A percentile compares a stretch with the other conserved stretches of the same genome.
phyloP scores from a whole-genome alignment of 345 rosid species.

The thale cress (Arabidopsis thaliana) region DNA sequence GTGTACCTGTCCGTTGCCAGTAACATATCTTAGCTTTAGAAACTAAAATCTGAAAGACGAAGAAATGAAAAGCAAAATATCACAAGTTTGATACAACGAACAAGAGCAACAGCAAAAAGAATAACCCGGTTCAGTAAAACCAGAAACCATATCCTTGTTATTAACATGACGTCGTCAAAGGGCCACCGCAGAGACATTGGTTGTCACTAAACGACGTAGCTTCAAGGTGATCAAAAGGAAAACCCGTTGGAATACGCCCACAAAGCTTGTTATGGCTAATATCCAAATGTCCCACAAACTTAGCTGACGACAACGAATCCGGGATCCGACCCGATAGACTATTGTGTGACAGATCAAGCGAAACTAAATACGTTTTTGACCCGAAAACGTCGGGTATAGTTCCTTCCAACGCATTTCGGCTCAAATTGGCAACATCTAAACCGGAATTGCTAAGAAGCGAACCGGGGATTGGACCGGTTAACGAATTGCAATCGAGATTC shows the following conservation, averaged over 20 bases:
- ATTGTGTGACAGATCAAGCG: slow-evolving; percentile 78
- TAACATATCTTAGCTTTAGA: slow-evolving; percentile 19
- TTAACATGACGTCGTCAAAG: slow-evolving; percentile 71
- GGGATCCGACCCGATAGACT: slow-evolving; percentile 73
- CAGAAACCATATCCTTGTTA: slow-evolving; percentile 20
- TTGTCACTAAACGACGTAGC: slow-evolving; percentile 70
- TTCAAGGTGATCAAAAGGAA: slow-evolving; percentile 79
- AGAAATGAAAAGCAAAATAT: not conserved
- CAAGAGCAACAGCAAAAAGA: no score
- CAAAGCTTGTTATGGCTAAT: slow-evolving; percentile 90
- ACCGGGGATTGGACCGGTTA: slow-evolving; percentile 67
- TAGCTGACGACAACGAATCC: slow-evolving; percentile 59
- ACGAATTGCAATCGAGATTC: slow-evolving; percentile 65
- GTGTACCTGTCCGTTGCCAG: slow-evolving; percentile 4
- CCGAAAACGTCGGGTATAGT: slow-evolving; percentile 81
- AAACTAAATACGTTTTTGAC: slow-evolving; percentile 69
- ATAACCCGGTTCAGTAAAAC: slow-evolving; percentile 19
- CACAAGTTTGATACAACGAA: no score
- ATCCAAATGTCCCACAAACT: slow-evolving; percentile 79
- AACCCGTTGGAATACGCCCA: slow-evolving; percentile 78
- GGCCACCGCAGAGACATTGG: slow-evolving; percentile 87
- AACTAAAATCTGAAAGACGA: not conserved
- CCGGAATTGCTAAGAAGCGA: slow-evolving; percentile 61
- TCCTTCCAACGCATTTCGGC: slow-evolving; percentile 77
- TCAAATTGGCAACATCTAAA: slow-evolving; percentile 70